Base-by-base conservation (phyloP, 345 rosid genomes). In the Hevea brasiliensis region DNA sequence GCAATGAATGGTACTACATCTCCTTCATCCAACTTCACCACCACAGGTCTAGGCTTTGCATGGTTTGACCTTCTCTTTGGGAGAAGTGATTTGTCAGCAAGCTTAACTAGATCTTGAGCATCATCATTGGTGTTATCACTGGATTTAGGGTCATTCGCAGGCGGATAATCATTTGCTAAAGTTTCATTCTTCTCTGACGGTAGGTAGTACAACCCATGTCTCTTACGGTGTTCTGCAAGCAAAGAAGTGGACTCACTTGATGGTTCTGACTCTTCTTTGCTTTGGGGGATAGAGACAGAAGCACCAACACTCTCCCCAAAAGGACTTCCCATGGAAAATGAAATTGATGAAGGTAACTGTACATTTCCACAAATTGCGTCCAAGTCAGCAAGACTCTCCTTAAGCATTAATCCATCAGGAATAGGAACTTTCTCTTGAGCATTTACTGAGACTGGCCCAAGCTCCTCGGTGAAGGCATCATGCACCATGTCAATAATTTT, bases 211-310 rank as follows among this genome's bases (percentile, higher is more conserved):
- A 93, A 72, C 40, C 88, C 97, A 76, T 93, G 95, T 37, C 89
- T 90, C 85, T 89, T 91, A 48, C 98, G 92, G 77, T 93, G 99
- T 82, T 93, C 96, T 0, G 87, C 88, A 41, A 96, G 90, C 78
- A 90, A 80, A 59, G 96, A 88, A 53, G 92, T 72, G 75, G 93
- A 89, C 82, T 92, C 96, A 1, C 74, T 76, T 54, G 85, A 82
- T 45, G 79, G 83, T 80, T 89, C 97, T 27, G 80, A 65, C 74
- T 85, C 89, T 78, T 89, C 94, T 66, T 79, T 81, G 77, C 68
- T 81, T 68, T 60, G 83, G 72, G 83, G 66, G 54, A 76, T 73
- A 53, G 86, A 71, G 37, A 71, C 61, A 67, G 85, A 79, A 76
- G 65, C 68, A 77, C 81, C 87, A 74, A 67, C 78, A 62, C 70